Conservation (phyloP, 345 rosid species). For the Isatis tinctoria region DNA sequence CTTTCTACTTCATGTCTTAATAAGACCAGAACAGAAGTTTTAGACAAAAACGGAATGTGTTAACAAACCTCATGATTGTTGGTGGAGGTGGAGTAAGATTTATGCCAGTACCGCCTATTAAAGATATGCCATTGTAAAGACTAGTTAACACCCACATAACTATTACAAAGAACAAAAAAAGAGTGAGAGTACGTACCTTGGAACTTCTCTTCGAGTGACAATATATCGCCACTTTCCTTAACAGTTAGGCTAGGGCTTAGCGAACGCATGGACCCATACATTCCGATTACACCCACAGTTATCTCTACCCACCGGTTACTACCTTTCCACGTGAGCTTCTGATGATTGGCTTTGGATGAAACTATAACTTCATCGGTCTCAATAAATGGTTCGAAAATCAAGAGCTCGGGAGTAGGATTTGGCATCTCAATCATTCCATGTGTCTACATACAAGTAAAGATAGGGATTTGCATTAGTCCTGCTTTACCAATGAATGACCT, state of each 20-base stretch:
- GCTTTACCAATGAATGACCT: not conserved
- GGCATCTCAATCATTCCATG: constrained; percentile 99
- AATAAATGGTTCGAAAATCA: constrained; percentile 87
- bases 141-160: not conserved
- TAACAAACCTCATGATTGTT: constrained; percentile 75
- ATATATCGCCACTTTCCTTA: constrained; percentile 86
- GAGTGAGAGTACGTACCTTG: constrained; percentile 48
- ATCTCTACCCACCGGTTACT: constrained; percentile 77
- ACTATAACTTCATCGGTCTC: constrained; percentile 80
- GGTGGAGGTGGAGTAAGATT: constrained; percentile 93
- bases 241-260: constrained; percentile 86
- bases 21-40: not conserved
- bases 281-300: constrained; percentile 83
- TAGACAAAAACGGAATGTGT: not conserved
- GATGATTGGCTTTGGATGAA: constrained; percentile 49
- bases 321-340: constrained; percentile 70
- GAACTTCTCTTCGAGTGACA: constrained; percentile 95
- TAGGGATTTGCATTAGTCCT: not conserved
- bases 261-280: constrained; percentile 70
- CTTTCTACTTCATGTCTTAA: not conserved
- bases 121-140: constrained; percentile 12
- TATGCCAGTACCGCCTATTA: constrained; percentile 93
- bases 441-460: constrained; percentile 39
- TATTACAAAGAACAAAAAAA: not conserved
- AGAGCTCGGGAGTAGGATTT: constrained; percentile 66